phyloP scores from a whole-genome alignment of 257 asterid species.

The Scutellaria minor region DNA sequence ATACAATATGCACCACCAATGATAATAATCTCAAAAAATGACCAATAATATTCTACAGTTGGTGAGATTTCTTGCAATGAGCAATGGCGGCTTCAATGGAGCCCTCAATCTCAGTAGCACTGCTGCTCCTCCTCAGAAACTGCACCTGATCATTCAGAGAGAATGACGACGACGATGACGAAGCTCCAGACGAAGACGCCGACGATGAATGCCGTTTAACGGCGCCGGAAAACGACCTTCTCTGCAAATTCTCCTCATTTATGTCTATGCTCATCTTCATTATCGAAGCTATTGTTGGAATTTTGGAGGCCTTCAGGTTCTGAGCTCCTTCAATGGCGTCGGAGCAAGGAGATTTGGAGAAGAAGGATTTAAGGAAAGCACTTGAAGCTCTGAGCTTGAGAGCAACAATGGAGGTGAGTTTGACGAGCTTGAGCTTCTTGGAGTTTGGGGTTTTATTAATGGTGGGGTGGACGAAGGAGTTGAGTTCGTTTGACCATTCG shows the following conservation, averaged over 20 bases:
- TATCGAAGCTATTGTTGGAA: constrained; percentile 53
- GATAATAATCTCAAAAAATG: too few species aligned
- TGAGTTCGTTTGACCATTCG: constrained; percentile 75
- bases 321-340: not conserved
- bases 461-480: constrained; percentile 43
- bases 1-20: too few species aligned
- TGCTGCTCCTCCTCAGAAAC: constrained; percentile 63
- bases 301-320: not conserved
- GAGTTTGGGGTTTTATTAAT: constrained; percentile 50
- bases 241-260: constrained; percentile 42
- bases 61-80: constrained; percentile 79
- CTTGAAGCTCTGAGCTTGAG: constrained; percentile 48
- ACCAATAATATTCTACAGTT: not conserved
- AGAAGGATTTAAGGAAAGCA: constrained; percentile 38
- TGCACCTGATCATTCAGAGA: constrained; percentile 54
- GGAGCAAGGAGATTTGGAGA: constrained; percentile 36
- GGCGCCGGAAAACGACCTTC: constrained; percentile 82
- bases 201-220: constrained; percentile 65
- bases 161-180: constrained; percentile 67
- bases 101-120: constrained; percentile 66
- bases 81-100: constrained; percentile 90
- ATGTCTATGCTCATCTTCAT: constrained; percentile 41
- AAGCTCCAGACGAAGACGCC: constrained; percentile 56
- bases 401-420: constrained; percentile 28
- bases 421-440: constrained; percentile 43